Evolutionary conservation across 495 filamentous ascomycete species (phyloP), one percentile per base, ranked within the genome.

Genomic region (Antarctomyces pellizariae): DNA sequence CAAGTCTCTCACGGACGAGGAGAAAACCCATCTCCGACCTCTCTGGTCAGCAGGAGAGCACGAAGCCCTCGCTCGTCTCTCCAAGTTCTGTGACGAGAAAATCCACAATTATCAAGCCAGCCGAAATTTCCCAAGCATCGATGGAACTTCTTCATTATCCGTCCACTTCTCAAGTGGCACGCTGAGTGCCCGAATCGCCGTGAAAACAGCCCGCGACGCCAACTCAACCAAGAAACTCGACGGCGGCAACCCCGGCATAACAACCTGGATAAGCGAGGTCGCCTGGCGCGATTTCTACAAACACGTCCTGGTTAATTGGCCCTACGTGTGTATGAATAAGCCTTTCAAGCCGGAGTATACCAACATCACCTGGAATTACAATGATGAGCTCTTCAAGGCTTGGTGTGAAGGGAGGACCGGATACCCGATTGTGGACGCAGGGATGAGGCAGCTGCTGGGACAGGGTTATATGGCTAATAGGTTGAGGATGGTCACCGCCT

Each of bases 231-330:
- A 67, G 29, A 67, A 59, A 11, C 56, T 92, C 0, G 68, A 82
- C 34, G 62, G 64, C 2, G 74, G 76, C 0, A 56, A 66, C 17
- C 37, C 56, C 10, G 77, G 79, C 0, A 74, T 78, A 18, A 49
- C 56, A 26, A 50, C 57, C 2, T 93, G 79, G 80, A 84, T 90
- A 33, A 70, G 69, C 28, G 82, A 91, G 43, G 57, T 93, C 0
- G 82, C 77, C 1, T 89, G 82, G 83, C 57, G 82, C 5, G 82
- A 92, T 39, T 93, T 92, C 42, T 92, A 92, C 48, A 75, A 74
- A 34, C 78, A 91, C 44, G 75, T 91, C 3, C 52, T 91, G 8
- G 72, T 64, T 2, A 55, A 84, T 31, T 91, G 76, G 76, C 83
- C 83, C 3, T 0, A 13, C 21, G 13, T 11, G 18, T 76, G 77